Evolutionary conservation across 176 grass and related monocot species (phyloP).

Genomic region (Pontederia paniculata): DNA sequence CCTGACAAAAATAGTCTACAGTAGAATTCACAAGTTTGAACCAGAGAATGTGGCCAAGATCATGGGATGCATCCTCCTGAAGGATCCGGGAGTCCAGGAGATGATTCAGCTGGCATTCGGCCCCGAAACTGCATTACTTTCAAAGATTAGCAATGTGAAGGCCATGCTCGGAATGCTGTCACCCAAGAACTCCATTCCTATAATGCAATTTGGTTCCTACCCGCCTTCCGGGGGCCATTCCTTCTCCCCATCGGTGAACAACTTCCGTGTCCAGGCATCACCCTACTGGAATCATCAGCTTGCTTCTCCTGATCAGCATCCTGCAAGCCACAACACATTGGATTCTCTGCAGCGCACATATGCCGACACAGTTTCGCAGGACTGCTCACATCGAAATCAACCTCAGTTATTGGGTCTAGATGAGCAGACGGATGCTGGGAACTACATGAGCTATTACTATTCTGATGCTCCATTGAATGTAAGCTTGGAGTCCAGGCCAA

Average conservation of each 20-base stretch:
- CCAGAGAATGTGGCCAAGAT: constrained; percentile 59
- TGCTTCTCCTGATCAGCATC: background rate
- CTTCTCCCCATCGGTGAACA: constrained; percentile 19
- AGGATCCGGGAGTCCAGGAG: constrained; percentile 43
- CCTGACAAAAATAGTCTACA: constrained; percentile 40
- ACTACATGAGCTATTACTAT: constrained; percentile 21
- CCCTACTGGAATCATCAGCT: constrained; percentile 28
- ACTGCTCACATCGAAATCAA: constrained; percentile 21
- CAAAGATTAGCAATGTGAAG: constrained; percentile 44
- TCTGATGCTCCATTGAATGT: constrained; percentile 19
- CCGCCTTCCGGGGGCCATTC: constrained; percentile 3
- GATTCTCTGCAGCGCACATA: constrained; percentile 1
- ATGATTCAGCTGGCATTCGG: constrained; percentile 71
- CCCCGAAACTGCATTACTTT: constrained; percentile 29
- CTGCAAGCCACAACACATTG: background rate
- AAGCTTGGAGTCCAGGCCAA: constrained; percentile 3
- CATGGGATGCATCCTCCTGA: constrained; percentile 60
- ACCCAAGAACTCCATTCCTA: constrained; percentile 1
- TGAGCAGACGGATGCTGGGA: constrained; percentile 13
- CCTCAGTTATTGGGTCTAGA: constrained; percentile 20
- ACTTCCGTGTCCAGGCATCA: constrained; percentile 23
- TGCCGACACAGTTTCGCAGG: constrained; percentile 1
- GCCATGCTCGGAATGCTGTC: constrained; percentile 34
- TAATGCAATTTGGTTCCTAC: constrained; percentile 7
- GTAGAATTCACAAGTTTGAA: constrained; percentile 46